Base-by-base conservation (phyloP, 2,329 filamentous ascomycete species). In the Penicillium digitatum region DNA sequence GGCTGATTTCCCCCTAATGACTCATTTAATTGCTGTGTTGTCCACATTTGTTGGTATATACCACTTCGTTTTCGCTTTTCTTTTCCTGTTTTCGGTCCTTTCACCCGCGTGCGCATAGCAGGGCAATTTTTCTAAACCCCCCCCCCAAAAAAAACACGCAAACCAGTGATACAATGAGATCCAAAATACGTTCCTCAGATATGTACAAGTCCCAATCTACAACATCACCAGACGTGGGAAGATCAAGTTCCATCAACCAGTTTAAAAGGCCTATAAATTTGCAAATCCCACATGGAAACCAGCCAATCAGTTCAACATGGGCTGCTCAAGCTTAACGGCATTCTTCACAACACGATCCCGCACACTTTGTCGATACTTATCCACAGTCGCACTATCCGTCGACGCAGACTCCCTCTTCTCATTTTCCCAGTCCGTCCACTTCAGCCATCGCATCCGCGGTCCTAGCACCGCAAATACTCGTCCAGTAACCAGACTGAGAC, bases 401-500 rank as follows among this genome's bases (percentile, higher is more conserved):
- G 35, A 29, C 29, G 10, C 8, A 35, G 32, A 26, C 10, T 43
- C 32, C 10, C 39, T 20, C 34, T 55, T 51, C 6, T 68, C 65
- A 39, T 62, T 62, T 59, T 75, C 71, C 73, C 74, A 74, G 58
- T 71, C 68, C 58, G 58, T 57, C 72, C 69, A 75, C 48, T 67
- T 64, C 52, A 74, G 62, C 66, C 58, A 65, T 55, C 72, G 67
- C 62, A 66, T 68, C 39, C 65, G 61, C 37, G 90, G 90, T 76
- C 84, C 87, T 52, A 96, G 69, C 31, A 95, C 81, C 69, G 86
- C 84, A 12, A 86, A 83, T 20, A 92, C 85, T 65, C 81, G 85
- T 0, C 92, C 92, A 35, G 86, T 85, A 34, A 97, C 82, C 60
- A 97, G 71, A 52, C 82, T 83, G 60, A 83, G 84, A 24, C 88